phyloP scores from a whole-genome alignment of 192 early-diverging fungal genomes.

The Podila epigama region DNA sequence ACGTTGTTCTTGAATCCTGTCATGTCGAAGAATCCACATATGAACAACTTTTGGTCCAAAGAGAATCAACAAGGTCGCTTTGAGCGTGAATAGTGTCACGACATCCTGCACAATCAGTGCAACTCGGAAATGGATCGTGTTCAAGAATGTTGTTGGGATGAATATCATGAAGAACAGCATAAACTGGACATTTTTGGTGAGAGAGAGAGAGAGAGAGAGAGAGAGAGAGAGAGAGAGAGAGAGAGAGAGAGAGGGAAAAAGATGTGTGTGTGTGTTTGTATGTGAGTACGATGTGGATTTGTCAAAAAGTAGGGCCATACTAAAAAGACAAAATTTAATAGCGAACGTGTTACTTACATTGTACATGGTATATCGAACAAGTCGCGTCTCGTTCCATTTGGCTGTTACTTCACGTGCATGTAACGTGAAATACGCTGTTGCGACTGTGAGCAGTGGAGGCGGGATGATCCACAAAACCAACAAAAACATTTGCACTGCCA shows the following conservation, averaged over 20 bases:
- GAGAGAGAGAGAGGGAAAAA: no score
- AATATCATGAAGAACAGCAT: not conserved
- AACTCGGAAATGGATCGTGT: not conserved
- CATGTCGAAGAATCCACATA: not conserved
- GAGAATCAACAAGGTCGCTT: not conserved
- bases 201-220: no score
- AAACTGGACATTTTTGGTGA: no score
- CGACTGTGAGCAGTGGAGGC: not conserved
- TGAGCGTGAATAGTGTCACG: not conserved
- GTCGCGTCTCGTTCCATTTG: not conserved
- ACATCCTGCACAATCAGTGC: not conserved
- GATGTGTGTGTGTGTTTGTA: no score
- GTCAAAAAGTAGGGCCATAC: no score
- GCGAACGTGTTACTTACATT: no score
- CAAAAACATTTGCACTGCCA: not conserved
- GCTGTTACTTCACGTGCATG: not conserved
- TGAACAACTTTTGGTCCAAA: not conserved
- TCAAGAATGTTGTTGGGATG: not conserved
- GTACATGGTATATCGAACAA: not conserved
- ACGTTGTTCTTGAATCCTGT: not conserved
- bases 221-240: no score
- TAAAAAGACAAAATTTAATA: not conserved
- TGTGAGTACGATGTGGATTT: no score
- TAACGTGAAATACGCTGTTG: not conserved
- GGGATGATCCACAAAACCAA: not conserved